phyloP scores from a whole-genome alignment of 2,329 filamentous ascomycete species.

The Fusarium sp. region DNA sequence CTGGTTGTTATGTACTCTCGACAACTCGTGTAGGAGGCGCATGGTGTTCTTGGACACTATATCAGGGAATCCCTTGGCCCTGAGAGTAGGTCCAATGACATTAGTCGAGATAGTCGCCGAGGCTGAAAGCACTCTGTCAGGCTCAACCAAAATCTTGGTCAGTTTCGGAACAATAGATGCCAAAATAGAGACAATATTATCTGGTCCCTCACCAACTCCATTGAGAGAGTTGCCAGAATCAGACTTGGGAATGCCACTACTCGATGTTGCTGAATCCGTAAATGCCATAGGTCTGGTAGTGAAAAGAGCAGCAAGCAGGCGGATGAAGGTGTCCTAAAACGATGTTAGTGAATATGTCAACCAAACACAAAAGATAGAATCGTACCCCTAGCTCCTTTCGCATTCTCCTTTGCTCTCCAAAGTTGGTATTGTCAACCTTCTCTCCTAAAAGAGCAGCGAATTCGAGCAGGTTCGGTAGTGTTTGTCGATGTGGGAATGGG shows the following conservation, averaged over 20 bases:
- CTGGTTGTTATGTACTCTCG: constrained; percentile 80
- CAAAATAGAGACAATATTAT: constrained; percentile 84
- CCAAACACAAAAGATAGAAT: background rate
- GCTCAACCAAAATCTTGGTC: constrained; percentile 83
- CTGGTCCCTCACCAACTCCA: constrained; percentile 62
- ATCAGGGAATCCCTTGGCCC: constrained; percentile 86
- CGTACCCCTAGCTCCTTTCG: constrained; percentile 84
- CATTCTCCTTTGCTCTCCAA: constrained; percentile 94
- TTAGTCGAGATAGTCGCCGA: constrained; percentile 85
- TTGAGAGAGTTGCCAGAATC: constrained; percentile 50
- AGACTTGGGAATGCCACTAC: constrained; percentile 49
- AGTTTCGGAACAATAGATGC: constrained; percentile 83
- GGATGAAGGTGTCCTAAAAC: constrained; percentile 82
- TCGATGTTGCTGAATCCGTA: constrained; percentile 61
- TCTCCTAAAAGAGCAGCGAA: constrained; percentile 91
- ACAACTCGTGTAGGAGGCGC: constrained; percentile 79
- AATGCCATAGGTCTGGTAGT: constrained; percentile 86
- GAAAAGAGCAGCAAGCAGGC: constrained; percentile 91
- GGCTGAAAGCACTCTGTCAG: constrained; percentile 83
- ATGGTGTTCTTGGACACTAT: constrained; percentile 80
- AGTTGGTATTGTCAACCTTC: constrained; percentile 98
- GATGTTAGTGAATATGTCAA: constrained; percentile 43
- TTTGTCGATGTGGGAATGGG: constrained; percentile 93
- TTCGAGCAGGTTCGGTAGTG: constrained; percentile 84
- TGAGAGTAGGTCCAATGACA: constrained; percentile 83